Base-by-base conservation (phyloP, 495 filamentous ascomycete genomes). In the Aspergillus asperescens region DNA sequence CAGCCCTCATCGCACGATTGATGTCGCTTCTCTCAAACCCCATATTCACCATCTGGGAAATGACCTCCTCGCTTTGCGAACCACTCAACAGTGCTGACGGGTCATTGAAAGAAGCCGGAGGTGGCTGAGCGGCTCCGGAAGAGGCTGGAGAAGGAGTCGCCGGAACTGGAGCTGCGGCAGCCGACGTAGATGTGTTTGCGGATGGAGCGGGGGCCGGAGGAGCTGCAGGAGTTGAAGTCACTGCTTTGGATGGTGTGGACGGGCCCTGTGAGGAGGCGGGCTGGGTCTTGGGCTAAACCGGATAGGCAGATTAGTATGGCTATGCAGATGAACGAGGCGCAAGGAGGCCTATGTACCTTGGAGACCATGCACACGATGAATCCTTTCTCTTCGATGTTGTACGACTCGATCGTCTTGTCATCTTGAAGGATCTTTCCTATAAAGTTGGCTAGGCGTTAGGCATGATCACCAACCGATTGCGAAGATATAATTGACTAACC, bases 381-480 rank as follows among this genome's bases (percentile, higher is more conserved):
- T 20, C 93, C 93, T 80, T 97, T 98, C 80, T 97, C 93, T 73
- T 98, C 92, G 52, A 98, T 96, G 72, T 86, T 94, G 76, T 96
- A 96, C 5, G 86, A 88, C 66, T 90, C 90, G 58, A 97, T 85
- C 13, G 92, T 92, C 61, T 95, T 92, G 54, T 85, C 88, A 88
- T 98, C 93, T 72, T 95, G 88, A 54, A 98, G 78, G 56, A 98
- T 96, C 75, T 98, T 98, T 70, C 93, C 91, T 96, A 58, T 61
- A 52, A 39, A 23, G 50, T 35, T 9, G 20, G 18, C 3, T n/a
- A n/a, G 23, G 25, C n/a, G 42, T 50, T 20, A 48, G 40, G 16
- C 6, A 32, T 19, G 13, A 38, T 28, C 24, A 29, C 29, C 7
- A 24, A 23, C 44, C 22, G n/a, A 13, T 10, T 29, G 19, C 8